Evolutionary conservation across 2,329 filamentous ascomycete genomes (phyloP).

Genomic region (Aureobasidium leucospermi): DNA sequence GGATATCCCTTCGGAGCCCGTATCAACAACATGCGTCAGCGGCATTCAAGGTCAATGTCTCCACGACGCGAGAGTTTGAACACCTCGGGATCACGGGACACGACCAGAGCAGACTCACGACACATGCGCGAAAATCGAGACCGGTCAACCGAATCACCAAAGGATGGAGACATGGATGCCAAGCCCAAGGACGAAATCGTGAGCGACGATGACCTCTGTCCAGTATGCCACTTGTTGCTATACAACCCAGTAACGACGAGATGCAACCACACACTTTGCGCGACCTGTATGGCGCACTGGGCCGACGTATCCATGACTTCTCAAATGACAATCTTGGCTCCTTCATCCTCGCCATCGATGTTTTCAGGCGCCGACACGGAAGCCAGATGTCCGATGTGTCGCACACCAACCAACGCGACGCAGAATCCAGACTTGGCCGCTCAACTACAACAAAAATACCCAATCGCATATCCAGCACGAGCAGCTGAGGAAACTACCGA

Average conservation of each 20-base stretch:
- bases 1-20: no score
- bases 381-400: constrained; percentile 5
- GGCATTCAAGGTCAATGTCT: neutral
- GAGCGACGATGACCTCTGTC: constrained; percentile 34
- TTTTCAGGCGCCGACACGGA: constrained; percentile 1
- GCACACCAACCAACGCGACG: constrained; percentile 29
- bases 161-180: no score
- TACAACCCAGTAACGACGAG: constrained; percentile 35
- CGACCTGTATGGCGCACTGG: constrained; percentile 41
- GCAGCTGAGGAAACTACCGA: constrained; percentile 28
- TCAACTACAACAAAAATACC: constrained; percentile 30
- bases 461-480: constrained; percentile 29
- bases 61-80: neutral
- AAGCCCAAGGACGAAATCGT: neutral
- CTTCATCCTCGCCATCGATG: neutral
- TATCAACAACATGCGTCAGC: neutral
- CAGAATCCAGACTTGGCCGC: constrained; percentile 30
- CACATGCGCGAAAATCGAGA: neutral
- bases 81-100: neutral
- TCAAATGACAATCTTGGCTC: constrained; percentile 31
- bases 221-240: constrained; percentile 39
- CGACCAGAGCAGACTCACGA: neutral
- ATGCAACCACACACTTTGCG: constrained; percentile 39
- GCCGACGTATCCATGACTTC: constrained; percentile 33
- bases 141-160: neutral